Base-by-base conservation (phyloP, 331 rosid genomes). In the Malus hybrid region DNA sequence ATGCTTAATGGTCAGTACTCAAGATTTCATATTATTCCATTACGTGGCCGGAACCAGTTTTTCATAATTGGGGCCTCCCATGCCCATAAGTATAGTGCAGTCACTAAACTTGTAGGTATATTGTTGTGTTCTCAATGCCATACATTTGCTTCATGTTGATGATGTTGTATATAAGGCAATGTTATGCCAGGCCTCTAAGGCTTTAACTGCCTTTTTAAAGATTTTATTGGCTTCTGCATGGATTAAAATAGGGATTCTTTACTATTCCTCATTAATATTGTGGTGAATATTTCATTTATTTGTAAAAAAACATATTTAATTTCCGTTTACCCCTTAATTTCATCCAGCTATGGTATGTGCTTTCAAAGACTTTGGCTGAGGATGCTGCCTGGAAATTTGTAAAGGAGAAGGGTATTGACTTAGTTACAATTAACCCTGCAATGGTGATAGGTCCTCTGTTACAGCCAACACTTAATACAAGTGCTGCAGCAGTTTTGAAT, bases 291-390 rank as follows among this genome's bases (percentile, higher is more conserved):
- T 73, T 24, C 12, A 36, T 16, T 65, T n/a, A 27, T 77, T 50
- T 46, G 44, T 64, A 32, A 64, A 3, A 36, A 39, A 22, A 18
- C 31, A 18, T 61, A 46, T 28, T 73, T 73, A 11, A 5, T 28
- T 29, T 73, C 48, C 18, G 20, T 56, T 78, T 65, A 24, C 36
- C 3, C 36, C 31, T 28, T 28, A 42, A 69, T 66, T 71, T 65
- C 54, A 77, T 82, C 56, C 86, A 94, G 97, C 44, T 72, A 8
- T 90, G 98, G 96, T 90, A 93, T 69, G 42, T 64, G 55, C 90
- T 90, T 73, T 93, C 98, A 48, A 93, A 93, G 86, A 87, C 96
- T 68, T 82, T 91, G 84, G 97, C 97, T 18, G 98, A 93, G 86
- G 96, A 86, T 16, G 88, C 88, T 80, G 98, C 93, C 73, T 93